Evolutionary conservation across 148 eudicot species (phyloP).

Genomic region (Pouteria glomerata): DNA sequence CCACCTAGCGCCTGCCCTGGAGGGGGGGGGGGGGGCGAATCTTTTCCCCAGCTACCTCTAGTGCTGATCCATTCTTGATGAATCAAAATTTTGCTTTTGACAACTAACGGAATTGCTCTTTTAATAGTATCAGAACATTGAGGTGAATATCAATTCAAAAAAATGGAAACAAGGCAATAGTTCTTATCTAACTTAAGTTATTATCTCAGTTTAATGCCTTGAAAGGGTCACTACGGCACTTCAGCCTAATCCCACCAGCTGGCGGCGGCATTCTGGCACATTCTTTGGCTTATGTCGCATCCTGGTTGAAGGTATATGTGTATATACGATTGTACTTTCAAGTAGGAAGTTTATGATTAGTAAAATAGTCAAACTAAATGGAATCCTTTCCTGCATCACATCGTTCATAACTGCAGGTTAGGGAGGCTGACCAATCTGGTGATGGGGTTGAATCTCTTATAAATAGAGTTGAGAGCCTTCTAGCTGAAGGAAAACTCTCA

Average conservation of each 20-base stretch:
- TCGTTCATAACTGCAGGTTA: slow-evolving; percentile 38
- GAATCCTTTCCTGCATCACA: not conserved
- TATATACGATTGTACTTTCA: not conserved
- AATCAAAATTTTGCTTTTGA: not conserved
- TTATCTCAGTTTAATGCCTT: slow-evolving; percentile 65
- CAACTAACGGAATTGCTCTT: not conserved
- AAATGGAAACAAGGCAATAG: not conserved
- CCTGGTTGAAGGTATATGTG: slow-evolving; percentile 60
- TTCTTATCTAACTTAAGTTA: slow-evolving; percentile 3
- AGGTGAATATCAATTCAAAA: not conserved
- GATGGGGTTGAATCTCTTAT: slow-evolving; percentile 86
- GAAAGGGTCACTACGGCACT: slow-evolving; percentile 77
- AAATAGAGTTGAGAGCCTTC: slow-evolving; percentile 62
- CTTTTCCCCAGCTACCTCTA: too few relatives aligned
- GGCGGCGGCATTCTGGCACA: slow-evolving; percentile 91
- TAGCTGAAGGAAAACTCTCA: slow-evolving; percentile 76
- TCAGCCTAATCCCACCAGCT: slow-evolving; percentile 80
- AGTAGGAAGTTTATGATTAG: not conserved
- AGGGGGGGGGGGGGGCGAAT: too few relatives aligned
- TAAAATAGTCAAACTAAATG: not conserved
- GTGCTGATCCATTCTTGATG: too few relatives aligned
- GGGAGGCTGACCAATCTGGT: slow-evolving; percentile 70
- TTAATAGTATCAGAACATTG: not conserved
- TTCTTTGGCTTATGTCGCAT: slow-evolving; percentile 82
- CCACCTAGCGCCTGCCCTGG: too few relatives aligned